These are phyloP conservation scores for Periconia macrospinosa DNA, from an alignment of 2,329 filamentous ascomycete genomes.

Conservation along the genomic window DNA sequence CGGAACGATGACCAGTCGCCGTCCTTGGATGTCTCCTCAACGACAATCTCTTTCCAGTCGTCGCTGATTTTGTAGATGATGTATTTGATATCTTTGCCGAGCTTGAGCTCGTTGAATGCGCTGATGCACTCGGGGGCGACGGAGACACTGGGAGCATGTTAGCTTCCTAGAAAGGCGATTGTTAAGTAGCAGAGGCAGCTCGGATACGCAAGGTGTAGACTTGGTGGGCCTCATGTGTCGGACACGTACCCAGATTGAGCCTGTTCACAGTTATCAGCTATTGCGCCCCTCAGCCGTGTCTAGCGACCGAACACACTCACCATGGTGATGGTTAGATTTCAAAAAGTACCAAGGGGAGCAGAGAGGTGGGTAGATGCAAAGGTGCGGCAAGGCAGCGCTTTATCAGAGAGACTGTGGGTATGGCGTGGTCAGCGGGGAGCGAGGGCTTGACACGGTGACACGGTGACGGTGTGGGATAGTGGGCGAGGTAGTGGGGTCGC, in stretches of 20 bases:
- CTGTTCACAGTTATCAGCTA: slow-evolving; percentile 18
- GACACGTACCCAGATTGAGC: slow-evolving; percentile 49
- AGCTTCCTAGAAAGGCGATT: not conserved
- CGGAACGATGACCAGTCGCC: slow-evolving; percentile 74
- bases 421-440: not conserved
- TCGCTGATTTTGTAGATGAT: slow-evolving; percentile 88
- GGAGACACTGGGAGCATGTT: slow-evolving; percentile 50
- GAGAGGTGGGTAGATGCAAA: not conserved
- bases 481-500: not conserved
- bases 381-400: slow-evolving; percentile 6
- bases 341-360: slow-evolving; percentile 10
- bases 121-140: slow-evolving; percentile 71
- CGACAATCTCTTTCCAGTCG: slow-evolving; percentile 78
- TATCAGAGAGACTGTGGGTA: not conserved
- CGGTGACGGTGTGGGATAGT: not conserved
- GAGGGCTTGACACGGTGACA: not conserved
- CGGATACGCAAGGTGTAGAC: slow-evolving; percentile 8
- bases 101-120: slow-evolving; percentile 79
- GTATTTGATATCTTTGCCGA: slow-evolving; percentile 76
- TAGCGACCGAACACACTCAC: slow-evolving; percentile 22
- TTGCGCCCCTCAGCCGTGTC: not conserved
- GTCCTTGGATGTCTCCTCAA: slow-evolving; percentile 71
- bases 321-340: slow-evolving; percentile 35
- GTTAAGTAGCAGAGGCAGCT: not conserved
- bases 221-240: slow-evolving; percentile 12